These are phyloP conservation scores for Fragosphaeria purpurea DNA, from an alignment of 2,329 filamentous ascomycete genomes.

Conservation along the genomic window DNA sequence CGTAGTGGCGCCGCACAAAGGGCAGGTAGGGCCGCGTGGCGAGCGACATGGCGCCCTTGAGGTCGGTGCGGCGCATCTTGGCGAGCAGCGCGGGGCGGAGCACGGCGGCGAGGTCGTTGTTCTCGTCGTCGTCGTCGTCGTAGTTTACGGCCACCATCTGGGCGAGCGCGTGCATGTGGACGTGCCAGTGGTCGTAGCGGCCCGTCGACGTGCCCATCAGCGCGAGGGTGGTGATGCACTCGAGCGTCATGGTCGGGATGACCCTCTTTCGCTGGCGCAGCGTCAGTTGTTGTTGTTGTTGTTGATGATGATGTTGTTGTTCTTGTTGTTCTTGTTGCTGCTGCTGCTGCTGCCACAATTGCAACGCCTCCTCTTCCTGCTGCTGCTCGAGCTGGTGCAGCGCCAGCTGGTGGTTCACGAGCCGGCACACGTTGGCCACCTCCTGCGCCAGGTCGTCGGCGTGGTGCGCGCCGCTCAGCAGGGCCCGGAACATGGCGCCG, in stretches of 20 bases:
- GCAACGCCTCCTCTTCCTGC: no score
- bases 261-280: not conserved
- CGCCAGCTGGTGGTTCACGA: constrained; percentile 12
- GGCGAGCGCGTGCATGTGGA: constrained; percentile 26
- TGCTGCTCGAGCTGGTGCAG: not conserved
- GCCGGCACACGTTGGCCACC: constrained; percentile 12
- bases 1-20: constrained; percentile 16
- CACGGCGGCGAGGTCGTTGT: constrained; percentile 3
- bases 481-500: constrained; percentile 18
- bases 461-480: constrained; percentile 13
- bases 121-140: constrained; percentile 16
- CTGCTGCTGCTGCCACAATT: no score
- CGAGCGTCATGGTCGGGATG: constrained; percentile 18
- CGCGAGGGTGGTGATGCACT: constrained; percentile 23
- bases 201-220: constrained; percentile 23
- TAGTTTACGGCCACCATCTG: constrained; percentile 15
- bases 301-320: no score
- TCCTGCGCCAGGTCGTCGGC: constrained; percentile 12
- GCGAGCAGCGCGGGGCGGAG: constrained; percentile 10
- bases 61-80: constrained; percentile 22
- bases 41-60: constrained; percentile 24
- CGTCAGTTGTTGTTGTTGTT: not conserved
- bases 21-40: constrained; percentile 22
- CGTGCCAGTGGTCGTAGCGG: constrained; percentile 27
- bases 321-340: no score